Evolutionary conservation across 73 alveolate genomes (phyloP).

Genomic region (Durusdinium trenchii): DNA sequence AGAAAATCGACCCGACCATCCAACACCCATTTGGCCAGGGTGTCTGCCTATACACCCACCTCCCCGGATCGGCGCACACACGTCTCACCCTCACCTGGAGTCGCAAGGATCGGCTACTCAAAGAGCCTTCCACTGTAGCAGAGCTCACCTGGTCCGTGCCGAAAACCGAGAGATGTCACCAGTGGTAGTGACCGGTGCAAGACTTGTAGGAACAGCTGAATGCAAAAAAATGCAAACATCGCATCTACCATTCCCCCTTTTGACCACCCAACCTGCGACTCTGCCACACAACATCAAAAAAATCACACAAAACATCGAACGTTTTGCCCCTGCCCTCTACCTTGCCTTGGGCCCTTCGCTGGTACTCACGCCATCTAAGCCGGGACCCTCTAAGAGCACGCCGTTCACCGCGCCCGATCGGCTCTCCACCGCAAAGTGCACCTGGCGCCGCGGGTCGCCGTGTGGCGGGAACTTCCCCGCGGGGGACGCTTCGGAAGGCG

Average conservation of each 20-base stretch:
- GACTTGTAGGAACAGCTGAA: too few species aligned
- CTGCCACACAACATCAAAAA: not conserved
- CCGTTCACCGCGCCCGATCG: slow-evolving; percentile 92
- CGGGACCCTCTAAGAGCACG: slow-evolving; percentile 63
- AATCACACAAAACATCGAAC: too few species aligned
- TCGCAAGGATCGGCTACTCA: slow-evolving; percentile 81
- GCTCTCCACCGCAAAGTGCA: slow-evolving; percentile 87
- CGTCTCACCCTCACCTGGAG: slow-evolving; percentile 29
- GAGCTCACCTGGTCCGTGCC: slow-evolving; percentile 80
- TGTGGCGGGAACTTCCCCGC: too few species aligned
- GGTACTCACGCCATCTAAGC: not conserved
- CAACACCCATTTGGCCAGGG: too few species aligned
- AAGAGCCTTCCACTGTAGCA: slow-evolving; percentile 77
- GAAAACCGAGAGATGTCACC: too few species aligned
- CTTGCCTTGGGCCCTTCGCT: slow-evolving; percentile 31
- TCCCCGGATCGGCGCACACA: not conserved
- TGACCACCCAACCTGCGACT: not conserved
- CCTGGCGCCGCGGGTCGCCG: not conserved
- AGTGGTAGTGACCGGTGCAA: too few species aligned
- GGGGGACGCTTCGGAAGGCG: too few species aligned
- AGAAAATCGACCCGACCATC: too few species aligned
- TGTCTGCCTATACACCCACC: not conserved
- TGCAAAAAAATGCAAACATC: too few species aligned
- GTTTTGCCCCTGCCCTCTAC: too few species aligned
- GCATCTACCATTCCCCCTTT: not conserved